phyloP scores from a whole-genome alignment of 2,329 filamentous ascomycete genomes.

The Phyllachora maydis region DNA sequence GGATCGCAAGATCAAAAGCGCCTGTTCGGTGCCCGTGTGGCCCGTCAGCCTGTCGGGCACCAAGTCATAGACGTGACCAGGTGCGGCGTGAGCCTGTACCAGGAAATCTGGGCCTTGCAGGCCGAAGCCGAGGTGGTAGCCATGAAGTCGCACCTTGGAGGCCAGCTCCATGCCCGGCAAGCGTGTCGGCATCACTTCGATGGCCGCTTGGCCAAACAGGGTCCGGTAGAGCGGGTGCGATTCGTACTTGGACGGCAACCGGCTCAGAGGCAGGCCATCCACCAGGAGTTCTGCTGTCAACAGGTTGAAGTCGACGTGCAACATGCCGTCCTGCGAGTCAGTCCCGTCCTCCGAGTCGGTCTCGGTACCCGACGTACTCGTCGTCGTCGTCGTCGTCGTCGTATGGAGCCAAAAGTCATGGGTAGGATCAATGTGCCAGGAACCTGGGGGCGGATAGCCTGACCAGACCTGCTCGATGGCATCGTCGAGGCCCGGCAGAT shows the following conservation, averaged over 20 bases:
- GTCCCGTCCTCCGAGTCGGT: too few species aligned
- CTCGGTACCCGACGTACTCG: too few species aligned
- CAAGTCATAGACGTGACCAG: too few species aligned
- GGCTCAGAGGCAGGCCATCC: constrained; percentile 23
- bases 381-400: too few species aligned
- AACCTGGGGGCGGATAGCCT: too few species aligned
- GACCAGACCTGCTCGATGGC: too few species aligned
- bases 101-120: constrained; percentile 1
- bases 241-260: constrained; percentile 23
- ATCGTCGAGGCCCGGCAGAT: too few species aligned
- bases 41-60: constrained; percentile 25
- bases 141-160: constrained; percentile 10
- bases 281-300: constrained; percentile 29
- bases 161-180: constrained; percentile 18
- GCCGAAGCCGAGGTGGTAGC: constrained; percentile 15
- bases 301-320: constrained; percentile 26
- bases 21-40: constrained; percentile 31
- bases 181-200: constrained; percentile 21
- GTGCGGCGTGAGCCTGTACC: too few species aligned
- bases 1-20: constrained; percentile 23
- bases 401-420: too few species aligned
- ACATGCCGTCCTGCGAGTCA: too few species aligned
- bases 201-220: constrained; percentile 18
- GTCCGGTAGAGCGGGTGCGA: constrained; percentile 14
- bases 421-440: too few species aligned